Base-by-base conservation (phyloP, 495 filamentous ascomycete genomes). In the Xylaria longipes region DNA sequence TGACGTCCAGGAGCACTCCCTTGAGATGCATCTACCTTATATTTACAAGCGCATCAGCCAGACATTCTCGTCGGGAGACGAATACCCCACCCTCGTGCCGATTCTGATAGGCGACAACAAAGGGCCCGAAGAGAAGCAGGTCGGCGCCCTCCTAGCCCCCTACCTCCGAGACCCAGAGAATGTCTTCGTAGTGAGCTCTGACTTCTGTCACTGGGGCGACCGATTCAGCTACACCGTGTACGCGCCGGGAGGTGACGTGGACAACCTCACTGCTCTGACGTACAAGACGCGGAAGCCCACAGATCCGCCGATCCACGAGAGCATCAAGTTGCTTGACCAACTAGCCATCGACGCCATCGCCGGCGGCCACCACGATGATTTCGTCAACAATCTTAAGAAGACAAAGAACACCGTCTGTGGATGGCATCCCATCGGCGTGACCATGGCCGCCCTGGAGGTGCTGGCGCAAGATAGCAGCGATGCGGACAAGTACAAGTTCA, bases 21-120 rank as follows among this genome's bases (percentile, higher is more conserved):
- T 98, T 31, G 97, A 98, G 82, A 97, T 98, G 90, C 96, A 99
- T 74, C 85, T 98, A 0, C 96, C 96, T 2, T 98, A 96, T 77
- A 90, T 98, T 73, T 93, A 96, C 87, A 94, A 95, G 80, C 89
- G 95, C 54, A 83, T 94, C 17, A 85, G 88, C 33, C 85, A 84
- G 77, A 89, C 84, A 1, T 88, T 86, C 71, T 80, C 80, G 3
- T 77, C 82, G 33, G 72, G 78, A 39, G 73, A 74, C 22, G 77
- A 87, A 56, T 93, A 92, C 77, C 93, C 94, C 1, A 88, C 87
- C 9, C 86, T 99, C 31, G 86, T 97, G 11, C 96, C 96, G 2
- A 94, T 98, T 61, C 87, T 99, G 76, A 89, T 99, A 27, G 96
- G 96, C n/a, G 89, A 86, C 72, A 94, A 92, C 31, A 86, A 84